Evolutionary conservation across 2,329 filamentous ascomycete genomes (phyloP).

Genomic region (Metarhizium sp.): DNA sequence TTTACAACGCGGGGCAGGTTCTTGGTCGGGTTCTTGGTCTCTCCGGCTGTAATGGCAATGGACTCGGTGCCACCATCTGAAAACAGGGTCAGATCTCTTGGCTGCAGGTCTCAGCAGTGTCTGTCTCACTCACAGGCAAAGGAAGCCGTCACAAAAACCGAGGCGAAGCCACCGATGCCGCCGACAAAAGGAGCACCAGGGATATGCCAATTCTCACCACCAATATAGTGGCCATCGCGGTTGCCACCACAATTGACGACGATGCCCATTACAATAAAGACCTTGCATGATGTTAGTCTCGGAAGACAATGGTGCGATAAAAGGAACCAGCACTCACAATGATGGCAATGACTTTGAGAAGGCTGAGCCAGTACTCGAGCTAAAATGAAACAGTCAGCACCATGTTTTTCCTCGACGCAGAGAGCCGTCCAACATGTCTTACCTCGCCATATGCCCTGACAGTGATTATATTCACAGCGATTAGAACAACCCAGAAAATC

Average conservation of each 20-base stretch:
- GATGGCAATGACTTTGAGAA: constrained; percentile 44
- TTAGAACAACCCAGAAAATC: constrained; percentile 49
- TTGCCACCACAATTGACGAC: constrained; percentile 45
- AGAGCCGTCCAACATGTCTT: neutral
- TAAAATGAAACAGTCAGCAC: constrained; percentile 14
- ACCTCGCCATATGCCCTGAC: constrained; percentile 27
- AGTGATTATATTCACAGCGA: constrained; percentile 28
- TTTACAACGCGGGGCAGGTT: constrained; percentile 54
- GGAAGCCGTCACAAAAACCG: constrained; percentile 41
- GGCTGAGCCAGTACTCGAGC: constrained; percentile 47
- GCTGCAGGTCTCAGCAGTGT: neutral
- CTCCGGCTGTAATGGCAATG: constrained; percentile 57
- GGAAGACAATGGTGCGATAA: neutral
- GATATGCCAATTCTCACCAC: constrained; percentile 47
- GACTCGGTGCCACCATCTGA: constrained; percentile 46
- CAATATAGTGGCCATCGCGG: constrained; percentile 42
- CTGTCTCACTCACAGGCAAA: constrained; percentile 42
- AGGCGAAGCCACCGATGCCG: constrained; percentile 56
- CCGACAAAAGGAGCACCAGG: constrained; percentile 55
- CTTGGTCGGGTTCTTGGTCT: constrained; percentile 52
- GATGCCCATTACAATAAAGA: constrained; percentile 56
- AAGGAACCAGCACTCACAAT: constrained; percentile 20
- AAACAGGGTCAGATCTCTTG: neutral
- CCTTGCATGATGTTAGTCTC: constrained; percentile 8
- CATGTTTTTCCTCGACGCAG: neutral